A percentile compares a stretch with the other conserved stretches of the same genome.
Evolutionary conservation across 768 basidiomycete genomes (phyloP).

Genomic region (Podaxis carcinomalis): DNA sequence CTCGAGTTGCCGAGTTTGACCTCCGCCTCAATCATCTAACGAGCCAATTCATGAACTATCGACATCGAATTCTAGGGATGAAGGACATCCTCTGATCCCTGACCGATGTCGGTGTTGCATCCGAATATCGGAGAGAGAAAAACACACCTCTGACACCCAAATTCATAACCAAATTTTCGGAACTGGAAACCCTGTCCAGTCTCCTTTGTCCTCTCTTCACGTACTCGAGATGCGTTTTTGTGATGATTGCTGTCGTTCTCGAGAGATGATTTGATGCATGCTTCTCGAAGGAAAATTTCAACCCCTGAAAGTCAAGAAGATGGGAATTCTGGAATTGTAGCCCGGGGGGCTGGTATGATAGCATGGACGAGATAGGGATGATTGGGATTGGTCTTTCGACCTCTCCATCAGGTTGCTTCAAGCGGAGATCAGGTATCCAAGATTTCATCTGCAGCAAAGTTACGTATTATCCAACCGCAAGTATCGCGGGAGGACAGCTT

Average conservation of each 20-base stretch:
- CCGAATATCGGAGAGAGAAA: not conserved
- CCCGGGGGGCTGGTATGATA: not conserved
- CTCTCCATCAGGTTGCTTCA: not conserved
- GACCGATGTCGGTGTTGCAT: not conserved
- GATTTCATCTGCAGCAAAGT: not conserved
- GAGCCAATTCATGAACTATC: not conserved
- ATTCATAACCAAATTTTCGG: not conserved
- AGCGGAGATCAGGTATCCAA: not conserved
- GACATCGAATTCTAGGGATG: not conserved
- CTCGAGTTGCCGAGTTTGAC: not conserved
- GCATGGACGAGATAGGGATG: not conserved
- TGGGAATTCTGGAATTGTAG: not conserved
- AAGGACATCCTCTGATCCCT: not conserved
- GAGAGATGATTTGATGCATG: not conserved
- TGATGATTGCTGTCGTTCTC: not conserved
- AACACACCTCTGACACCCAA: not conserved
- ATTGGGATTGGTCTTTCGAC: not conserved
- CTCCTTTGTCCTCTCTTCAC: not conserved
- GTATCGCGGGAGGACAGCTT: not conserved
- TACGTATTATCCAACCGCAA: not conserved
- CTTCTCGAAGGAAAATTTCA: not conserved
- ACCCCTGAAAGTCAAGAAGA: not conserved
- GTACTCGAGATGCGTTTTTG: not conserved
- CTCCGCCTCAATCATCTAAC: not conserved
- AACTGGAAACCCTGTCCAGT: not conserved